Evolutionary conservation across 495 filamentous ascomycete genomes (phyloP).

Genomic region (Podospora anserina): DNA sequence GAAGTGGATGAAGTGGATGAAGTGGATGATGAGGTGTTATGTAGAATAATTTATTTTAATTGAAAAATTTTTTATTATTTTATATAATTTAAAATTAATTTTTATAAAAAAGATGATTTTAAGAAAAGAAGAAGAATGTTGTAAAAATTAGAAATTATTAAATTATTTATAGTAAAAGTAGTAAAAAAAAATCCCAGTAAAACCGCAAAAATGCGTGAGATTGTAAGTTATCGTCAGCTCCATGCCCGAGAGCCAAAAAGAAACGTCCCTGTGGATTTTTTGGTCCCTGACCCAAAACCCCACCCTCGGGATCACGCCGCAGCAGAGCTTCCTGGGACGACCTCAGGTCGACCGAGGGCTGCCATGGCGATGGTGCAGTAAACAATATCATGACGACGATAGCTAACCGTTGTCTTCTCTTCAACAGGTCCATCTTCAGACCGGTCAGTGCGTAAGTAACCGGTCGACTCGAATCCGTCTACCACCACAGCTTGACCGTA

Average conservation of each 20-base stretch:
- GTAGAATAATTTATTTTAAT: too few relatives aligned
- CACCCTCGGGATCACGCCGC: constrained; percentile 29
- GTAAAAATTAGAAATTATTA: too few relatives aligned
- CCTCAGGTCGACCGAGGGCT: constrained; percentile 15
- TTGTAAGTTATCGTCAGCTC: constrained; percentile 58
- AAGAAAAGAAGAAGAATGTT: too few relatives aligned
- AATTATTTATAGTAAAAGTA: too few relatives aligned
- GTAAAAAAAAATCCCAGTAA: too few relatives aligned
- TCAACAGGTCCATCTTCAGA: constrained; percentile 94
- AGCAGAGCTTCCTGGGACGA: constrained; percentile 3
- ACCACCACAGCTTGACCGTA: constrained; percentile 23
- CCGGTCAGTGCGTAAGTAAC: constrained; percentile 96
- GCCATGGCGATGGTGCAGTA: constrained; percentile 19
- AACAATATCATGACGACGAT: constrained; percentile 7
- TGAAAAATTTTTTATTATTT: too few relatives aligned
- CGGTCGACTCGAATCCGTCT: constrained; percentile 16
- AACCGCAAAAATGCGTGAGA: constrained; percentile 81
- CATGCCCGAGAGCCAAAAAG: constrained; percentile 54
- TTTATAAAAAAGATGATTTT: too few relatives aligned
- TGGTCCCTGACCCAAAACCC: constrained; percentile 34
- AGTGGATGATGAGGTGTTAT: too few relatives aligned
- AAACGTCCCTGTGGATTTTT: constrained; percentile 62
- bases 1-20: too few relatives aligned
- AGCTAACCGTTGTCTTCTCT: constrained; percentile 35
- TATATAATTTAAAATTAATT: too few relatives aligned